Conservation (phyloP, 2,329 filamentous ascomycete species). For the Ascochyta clinopodiicola region DNA sequence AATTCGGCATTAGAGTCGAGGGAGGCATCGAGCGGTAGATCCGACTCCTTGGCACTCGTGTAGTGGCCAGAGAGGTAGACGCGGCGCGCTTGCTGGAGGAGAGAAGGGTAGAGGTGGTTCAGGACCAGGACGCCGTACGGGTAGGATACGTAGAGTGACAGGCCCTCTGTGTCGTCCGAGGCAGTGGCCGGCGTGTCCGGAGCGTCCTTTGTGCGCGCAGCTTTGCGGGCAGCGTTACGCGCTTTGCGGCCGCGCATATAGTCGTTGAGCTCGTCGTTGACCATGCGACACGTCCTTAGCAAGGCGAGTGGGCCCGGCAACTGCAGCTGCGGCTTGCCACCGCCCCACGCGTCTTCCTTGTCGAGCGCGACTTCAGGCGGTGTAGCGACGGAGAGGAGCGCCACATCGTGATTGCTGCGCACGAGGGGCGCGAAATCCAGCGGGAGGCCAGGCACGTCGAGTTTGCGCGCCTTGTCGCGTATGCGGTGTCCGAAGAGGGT, state of each 20-base stretch:
- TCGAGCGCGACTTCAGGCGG: slow-evolving; percentile 34
- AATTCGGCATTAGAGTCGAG: slow-evolving; percentile 18
- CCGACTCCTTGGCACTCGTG: slow-evolving; percentile 17
- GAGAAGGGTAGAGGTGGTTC: slow-evolving; percentile 47
- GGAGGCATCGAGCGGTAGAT: slow-evolving; percentile 2
- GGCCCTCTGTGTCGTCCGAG: slow-evolving; percentile 26
- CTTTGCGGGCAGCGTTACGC: slow-evolving; percentile 23
- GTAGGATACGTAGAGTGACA: slow-evolving; percentile 52
- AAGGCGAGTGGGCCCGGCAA: slow-evolving; percentile 36
- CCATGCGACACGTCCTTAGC: slow-evolving; percentile 40
- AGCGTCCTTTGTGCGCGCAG: slow-evolving; percentile 11
- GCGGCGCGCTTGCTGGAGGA: slow-evolving; percentile 49
- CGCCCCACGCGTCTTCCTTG: slow-evolving; percentile 8
- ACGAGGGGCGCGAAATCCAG: slow-evolving; percentile 44
- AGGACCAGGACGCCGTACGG: slow-evolving; percentile 51
- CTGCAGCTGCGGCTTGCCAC: slow-evolving; percentile 20
- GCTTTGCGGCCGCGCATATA: slow-evolving; percentile 33
- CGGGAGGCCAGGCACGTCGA: slow-evolving; percentile 48
- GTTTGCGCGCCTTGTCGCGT: slow-evolving; percentile 30
- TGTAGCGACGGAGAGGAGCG: slow-evolving; percentile 40
- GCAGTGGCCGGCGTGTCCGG: background rate
- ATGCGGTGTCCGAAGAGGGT: slow-evolving; percentile 39
- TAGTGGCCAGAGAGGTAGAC: slow-evolving; percentile 52
- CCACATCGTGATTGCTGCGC: slow-evolving; percentile 38
- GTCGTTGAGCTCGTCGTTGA: slow-evolving; percentile 45